phyloP scores from a whole-genome alignment of 768 basidiomycete species.

The Phylloporus sp. region DNA sequence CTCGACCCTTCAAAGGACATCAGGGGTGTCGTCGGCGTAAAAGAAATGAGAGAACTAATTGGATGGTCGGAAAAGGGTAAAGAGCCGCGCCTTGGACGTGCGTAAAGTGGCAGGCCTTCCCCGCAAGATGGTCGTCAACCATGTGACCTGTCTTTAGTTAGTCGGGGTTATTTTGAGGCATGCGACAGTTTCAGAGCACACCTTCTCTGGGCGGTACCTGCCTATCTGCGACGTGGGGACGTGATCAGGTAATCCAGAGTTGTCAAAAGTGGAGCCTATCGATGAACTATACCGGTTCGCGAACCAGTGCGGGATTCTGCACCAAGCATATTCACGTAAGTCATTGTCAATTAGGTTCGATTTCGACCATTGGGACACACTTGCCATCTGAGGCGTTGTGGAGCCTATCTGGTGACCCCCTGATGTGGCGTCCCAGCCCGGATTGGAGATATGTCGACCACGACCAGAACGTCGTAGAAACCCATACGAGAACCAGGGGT shows the following conservation, averaged over 20 bases:
- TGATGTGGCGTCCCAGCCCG: conserved; percentile 2
- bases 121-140: conserved; percentile 4
- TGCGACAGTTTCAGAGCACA: conserved; percentile 14
- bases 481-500: not conserved
- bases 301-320: conserved; percentile 8
- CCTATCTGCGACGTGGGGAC: conserved; percentile 21
- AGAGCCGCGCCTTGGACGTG: conserved; percentile 13
- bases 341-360: conserved; percentile 9
- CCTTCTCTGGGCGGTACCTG: conserved; percentile 8
- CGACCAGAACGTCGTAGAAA: no score
- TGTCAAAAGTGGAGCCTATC: conserved; percentile 5
- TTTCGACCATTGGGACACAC: conserved; percentile 4
- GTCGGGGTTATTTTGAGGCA: conserved; percentile 14
- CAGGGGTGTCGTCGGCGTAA: conserved; percentile 63
- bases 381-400: conserved; percentile 10
- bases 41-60: conserved; percentile 68
- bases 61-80: conserved; percentile 50
- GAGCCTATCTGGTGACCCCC: not conserved
- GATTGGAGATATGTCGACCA: no score
- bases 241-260: conserved; percentile 11
- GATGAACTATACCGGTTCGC: conserved; percentile 4
- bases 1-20: conserved; percentile 49
- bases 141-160: conserved; percentile 8
- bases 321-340: not conserved
- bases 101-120: conserved; percentile 10